Evolutionary conservation across 345 rosid genomes (phyloP), one percentile per base, ranked within the genome.

Genomic region (Sisymbrium irio): DNA sequence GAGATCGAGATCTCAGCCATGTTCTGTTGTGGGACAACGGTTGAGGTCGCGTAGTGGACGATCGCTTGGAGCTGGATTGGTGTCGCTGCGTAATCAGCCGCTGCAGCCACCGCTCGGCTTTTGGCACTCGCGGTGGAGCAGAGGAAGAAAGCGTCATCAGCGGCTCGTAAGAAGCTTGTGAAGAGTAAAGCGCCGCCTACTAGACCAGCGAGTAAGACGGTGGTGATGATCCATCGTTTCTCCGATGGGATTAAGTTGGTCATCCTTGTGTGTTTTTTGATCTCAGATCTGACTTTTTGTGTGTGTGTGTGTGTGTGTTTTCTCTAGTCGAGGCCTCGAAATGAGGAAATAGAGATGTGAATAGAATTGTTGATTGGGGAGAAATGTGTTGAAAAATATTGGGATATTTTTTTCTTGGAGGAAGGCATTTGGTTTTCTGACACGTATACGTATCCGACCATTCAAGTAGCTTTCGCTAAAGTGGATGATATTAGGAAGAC

Each of bases 31-130:
- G 88, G 88, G 9, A 80, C 84, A 7, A 81, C 51, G 2, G 44
- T 59, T 6, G 88, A 74, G 2, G 91, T 87, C 18, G 88, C 88
- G 69, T 87, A 87, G 62, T 87, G 91, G 51, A 87, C 79, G 44
- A 87, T 87, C 58, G 91, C 84, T 20, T 65, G 74, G 35, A 87
- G 86, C 75, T 87, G 88, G 15, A 83, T 75, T 42, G 91, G 84
- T 3, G 85, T 78, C 1, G 87, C 77, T 0, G 50, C 12, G 4
- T 78, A 67, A 42, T 78, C 81, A 0, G 77, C 51, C 0, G 74
- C 81, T 0, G 64, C 77, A 3, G 74, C 81, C 0, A 41, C 7
- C 0, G 77, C 77, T 22, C 77, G 58, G 59, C 58, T 66, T 25
- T 71, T 71, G 56, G 81, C 77, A 30, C 25, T 66, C 1, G 77